These are phyloP conservation scores for Dactylonectria estremocensis DNA, from an alignment of 2,329 filamentous ascomycete species.

Conservation along the genomic window DNA sequence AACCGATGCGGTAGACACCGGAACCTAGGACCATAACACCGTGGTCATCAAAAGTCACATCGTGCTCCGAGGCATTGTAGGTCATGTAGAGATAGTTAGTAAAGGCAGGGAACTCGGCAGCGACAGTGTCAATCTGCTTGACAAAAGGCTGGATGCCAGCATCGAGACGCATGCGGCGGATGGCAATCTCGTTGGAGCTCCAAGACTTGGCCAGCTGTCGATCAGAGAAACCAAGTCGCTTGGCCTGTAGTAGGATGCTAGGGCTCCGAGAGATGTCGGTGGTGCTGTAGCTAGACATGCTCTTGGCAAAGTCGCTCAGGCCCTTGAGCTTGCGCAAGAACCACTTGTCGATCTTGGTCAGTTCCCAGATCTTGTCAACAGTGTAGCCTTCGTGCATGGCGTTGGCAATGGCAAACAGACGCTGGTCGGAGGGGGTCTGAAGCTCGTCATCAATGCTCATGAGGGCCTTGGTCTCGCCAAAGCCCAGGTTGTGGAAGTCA, in stretches of 20 bases:
- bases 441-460: slow-evolving; percentile 98
- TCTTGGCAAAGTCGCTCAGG: slow-evolving; percentile 88
- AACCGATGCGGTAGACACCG: slow-evolving; percentile 96
- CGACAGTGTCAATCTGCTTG: slow-evolving; percentile 99
- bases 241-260: slow-evolving; percentile 83
- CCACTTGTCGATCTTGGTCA: slow-evolving; percentile 99
- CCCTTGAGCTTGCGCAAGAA: slow-evolving; percentile 94
- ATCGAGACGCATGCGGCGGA: slow-evolving; percentile 88
- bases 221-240: slow-evolving; percentile 95
- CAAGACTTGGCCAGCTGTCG: slow-evolving; percentile 94
- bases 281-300: slow-evolving; percentile 77
- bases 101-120: slow-evolving; percentile 93
- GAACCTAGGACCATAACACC: slow-evolving; percentile 97
- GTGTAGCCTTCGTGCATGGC: slow-evolving; percentile 96
- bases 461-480: slow-evolving; percentile 90
- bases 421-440: slow-evolving; percentile 97
- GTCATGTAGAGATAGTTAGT: slow-evolving; percentile 98
- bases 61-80: slow-evolving; percentile 91
- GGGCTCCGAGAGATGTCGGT: slow-evolving; percentile 76
- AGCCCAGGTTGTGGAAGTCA: slow-evolving; percentile 95
- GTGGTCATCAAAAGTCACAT: slow-evolving; percentile 87
- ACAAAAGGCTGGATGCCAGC: slow-evolving; percentile 89
- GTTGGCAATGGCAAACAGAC: slow-evolving; percentile 97
- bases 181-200: slow-evolving; percentile 93
- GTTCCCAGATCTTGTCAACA: slow-evolving; percentile 97